Evolutionary conservation across 2,329 filamentous ascomycete species (phyloP).

Genomic region (Ophiocordyceps camponoti-floridani): DNA sequence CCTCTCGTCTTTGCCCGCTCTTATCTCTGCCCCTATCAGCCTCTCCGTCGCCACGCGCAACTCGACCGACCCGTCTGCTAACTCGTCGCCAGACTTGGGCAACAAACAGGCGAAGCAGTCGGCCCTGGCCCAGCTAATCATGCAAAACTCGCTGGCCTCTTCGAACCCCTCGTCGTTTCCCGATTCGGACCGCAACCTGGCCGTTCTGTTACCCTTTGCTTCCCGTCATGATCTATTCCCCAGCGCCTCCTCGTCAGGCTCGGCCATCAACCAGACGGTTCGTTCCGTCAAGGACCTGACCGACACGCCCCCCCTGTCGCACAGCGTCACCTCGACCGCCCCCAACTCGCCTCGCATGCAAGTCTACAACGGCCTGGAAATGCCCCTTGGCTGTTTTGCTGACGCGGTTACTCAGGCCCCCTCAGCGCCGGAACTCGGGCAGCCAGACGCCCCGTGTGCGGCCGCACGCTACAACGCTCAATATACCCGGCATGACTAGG

Average conservation of each 20-base stretch:
- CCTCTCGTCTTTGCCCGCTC: too few species aligned
- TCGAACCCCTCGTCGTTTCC: slow-evolving; percentile 13
- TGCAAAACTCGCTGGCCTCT: slow-evolving; percentile 22
- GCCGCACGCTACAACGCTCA: slow-evolving; percentile 80
- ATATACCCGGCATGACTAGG: slow-evolving; percentile 90
- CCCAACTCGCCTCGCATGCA: slow-evolving; percentile 41
- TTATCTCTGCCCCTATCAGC: too few species aligned
- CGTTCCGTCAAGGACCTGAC: slow-evolving; percentile 24
- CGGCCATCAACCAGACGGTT: slow-evolving; percentile 22
- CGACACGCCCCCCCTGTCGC: slow-evolving; percentile 36
- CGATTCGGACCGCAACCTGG: slow-evolving; percentile 14
- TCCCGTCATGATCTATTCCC: slow-evolving; percentile 11
- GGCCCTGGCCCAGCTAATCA: slow-evolving; percentile 24
- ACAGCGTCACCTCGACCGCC: slow-evolving; percentile 39
- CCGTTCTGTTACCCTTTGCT: slow-evolving; percentile 15
- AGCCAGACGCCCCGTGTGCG: slow-evolving; percentile 60
- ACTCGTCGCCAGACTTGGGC: slow-evolving; percentile 10
- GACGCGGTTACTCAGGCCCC: slow-evolving; percentile 32
- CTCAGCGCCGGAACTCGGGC: slow-evolving; percentile 56
- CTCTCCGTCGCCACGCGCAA: too few species aligned
- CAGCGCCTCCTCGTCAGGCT: slow-evolving; percentile 8
- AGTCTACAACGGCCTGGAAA: slow-evolving; percentile 12
- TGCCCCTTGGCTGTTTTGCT: not conserved
- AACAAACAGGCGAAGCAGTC: slow-evolving; percentile 21
- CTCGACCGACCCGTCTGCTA: too few species aligned